phyloP scores from a whole-genome alignment of 129 eudicot genomes.

The Tagetes patula region DNA sequence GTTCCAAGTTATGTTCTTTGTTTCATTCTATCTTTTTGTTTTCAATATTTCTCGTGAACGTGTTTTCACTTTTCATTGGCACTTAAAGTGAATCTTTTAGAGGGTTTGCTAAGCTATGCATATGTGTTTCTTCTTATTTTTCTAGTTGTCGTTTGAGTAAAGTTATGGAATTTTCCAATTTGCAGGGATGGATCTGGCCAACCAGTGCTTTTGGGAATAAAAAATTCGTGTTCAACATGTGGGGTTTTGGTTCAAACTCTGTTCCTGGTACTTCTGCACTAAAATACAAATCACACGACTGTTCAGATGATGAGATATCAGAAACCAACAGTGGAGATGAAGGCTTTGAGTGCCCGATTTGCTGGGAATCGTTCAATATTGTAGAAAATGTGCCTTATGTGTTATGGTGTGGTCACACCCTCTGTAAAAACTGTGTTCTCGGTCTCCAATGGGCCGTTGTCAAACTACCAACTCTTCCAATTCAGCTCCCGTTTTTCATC shows the following conservation, averaged over 20 bases:
- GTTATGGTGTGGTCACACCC: conserved; percentile 68
- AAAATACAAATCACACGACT: conserved; percentile 32
- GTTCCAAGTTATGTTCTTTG: background rate
- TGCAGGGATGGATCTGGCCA: conserved; percentile 29
- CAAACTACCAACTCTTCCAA: conserved; percentile 53
- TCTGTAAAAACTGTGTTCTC: conserved; percentile 58
- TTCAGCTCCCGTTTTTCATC: conserved; percentile 59
- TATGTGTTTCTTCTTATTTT: background rate
- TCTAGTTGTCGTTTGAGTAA: background rate
- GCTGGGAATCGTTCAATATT: conserved; percentile 64
- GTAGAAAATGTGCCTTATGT: conserved; percentile 63
- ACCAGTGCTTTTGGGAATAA: conserved; percentile 19
- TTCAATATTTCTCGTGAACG: background rate
- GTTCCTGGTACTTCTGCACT: conserved; percentile 33
- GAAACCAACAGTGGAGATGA: conserved; percentile 49
- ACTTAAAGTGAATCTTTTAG: background rate
- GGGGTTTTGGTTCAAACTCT: conserved; percentile 55
- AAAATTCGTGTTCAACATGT: conserved; percentile 34
- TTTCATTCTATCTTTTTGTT: background rate
- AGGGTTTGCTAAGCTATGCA: no score
- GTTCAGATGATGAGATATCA: conserved; percentile 61
- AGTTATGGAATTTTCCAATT: conserved; percentile 3
- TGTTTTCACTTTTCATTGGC: background rate
- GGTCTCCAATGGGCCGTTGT: conserved; percentile 58
- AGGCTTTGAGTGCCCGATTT: conserved; percentile 61